Evolutionary conservation across 768 basidiomycete species (phyloP), one percentile per base, ranked within the genome.

Genomic region (Rhizopogon roseolus): DNA sequence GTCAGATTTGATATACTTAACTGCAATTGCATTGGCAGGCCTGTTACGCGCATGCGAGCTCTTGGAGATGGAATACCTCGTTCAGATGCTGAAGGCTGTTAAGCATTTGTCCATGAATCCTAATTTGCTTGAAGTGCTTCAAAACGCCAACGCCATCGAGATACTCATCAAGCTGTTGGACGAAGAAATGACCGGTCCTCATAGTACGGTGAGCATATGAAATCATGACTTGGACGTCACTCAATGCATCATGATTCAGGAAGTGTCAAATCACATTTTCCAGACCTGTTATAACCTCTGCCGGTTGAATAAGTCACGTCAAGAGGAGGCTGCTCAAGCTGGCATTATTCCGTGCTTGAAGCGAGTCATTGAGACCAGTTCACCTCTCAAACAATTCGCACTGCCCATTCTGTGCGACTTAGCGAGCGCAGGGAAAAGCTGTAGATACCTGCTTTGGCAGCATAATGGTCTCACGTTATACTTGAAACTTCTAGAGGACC

Each of bases 211-310:
- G 63, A 51, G 86, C 74, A 28, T 57, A 14, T 27, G 25, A 17
- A n/a, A 14, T 41, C 10, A 32, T 1, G 6, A 16, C 14, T 22
- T 22, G 34, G 19, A 5, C 9, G 1, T 34, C 52, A 22, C 29
- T 48, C 3, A 49, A 13, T 16, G n/a, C 49, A 48, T 43, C 3
- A 19, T 40, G 48, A 37, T 34, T 22, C 64, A 98, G 93, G 96
- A 99, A 81, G 90, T 98, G 70, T 88, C 92, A 48, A 98, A 98
- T 58, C 93, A 98, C 62, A 85, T 97, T 55, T 94, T 98, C 79
- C 95, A 97, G 71, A 93, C 94, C 2, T 93, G 95, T 63, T 98
- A 92, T 76, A 96, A 96, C 60, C 85, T 99, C 16, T 98, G 95
- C 66, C 84, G 95, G 6, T 74, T 99, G 55, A 95, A 95, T 72